Percentiles rank a stretch among this genome's conserved stretches.
Evolutionary conservation across 2,329 filamentous ascomycete species (phyloP).

Genomic region (Cladosporium sp.): DNA sequence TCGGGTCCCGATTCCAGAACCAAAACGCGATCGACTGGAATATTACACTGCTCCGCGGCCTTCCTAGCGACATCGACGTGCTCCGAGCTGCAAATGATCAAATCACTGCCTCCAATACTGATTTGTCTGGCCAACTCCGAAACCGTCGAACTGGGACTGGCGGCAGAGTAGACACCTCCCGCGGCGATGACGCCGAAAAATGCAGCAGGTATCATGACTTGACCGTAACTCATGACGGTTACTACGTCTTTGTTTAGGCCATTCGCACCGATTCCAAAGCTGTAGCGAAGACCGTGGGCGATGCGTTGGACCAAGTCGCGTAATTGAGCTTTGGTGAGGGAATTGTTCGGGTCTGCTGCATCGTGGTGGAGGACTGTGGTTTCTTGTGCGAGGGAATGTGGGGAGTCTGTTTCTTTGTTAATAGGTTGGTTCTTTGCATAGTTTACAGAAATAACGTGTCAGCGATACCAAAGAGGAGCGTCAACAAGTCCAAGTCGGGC

Average conservation of each 20-base stretch:
- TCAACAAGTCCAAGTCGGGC: conserved; percentile 38
- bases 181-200: conserved; percentile 56
- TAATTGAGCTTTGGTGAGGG: conserved; percentile 50
- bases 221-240: conserved; percentile 53
- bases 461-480: conserved; percentile 38
- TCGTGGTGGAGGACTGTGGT: conserved; percentile 54
- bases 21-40: conserved; percentile 46
- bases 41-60: conserved; percentile 46
- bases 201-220: conserved; percentile 50
- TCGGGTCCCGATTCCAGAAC: conserved; percentile 41
- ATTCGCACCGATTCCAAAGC: conserved; percentile 48
- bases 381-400: conserved; percentile 36
- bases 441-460: too few species aligned
- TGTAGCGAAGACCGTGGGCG: conserved; percentile 51
- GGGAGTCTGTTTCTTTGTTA: conserved; percentile 14
- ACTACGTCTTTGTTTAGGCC: conserved; percentile 51
- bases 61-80: conserved; percentile 45
- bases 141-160: conserved; percentile 47
- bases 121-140: conserved; percentile 49
- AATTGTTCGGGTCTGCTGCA: conserved; percentile 50
- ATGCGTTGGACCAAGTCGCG: conserved; percentile 48
- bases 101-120: conserved; percentile 36
- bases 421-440: background rate
- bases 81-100: conserved; percentile 46
- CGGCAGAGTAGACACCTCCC: conserved; percentile 55